phyloP scores from a whole-genome alignment of 306 rosid species.

The Medicago arabica region DNA sequence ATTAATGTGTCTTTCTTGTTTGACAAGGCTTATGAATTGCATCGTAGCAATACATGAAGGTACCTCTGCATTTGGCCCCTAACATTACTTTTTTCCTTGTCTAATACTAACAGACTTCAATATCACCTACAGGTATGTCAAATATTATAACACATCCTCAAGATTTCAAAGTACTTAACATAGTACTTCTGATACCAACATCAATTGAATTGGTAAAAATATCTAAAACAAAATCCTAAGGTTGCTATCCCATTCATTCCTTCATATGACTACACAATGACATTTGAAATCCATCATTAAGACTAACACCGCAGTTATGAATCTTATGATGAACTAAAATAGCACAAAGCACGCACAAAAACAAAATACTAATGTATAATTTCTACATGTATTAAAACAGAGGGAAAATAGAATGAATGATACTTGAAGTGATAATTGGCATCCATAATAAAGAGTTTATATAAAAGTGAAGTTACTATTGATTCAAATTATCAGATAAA shows the following conservation, averaged over 20 bases:
- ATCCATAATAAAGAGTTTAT: background rate
- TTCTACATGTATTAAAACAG: slow-evolving; percentile 3
- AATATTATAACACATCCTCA: background rate
- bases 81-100: background rate
- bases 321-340: background rate
- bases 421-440: background rate
- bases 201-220: slow-evolving; percentile 9
- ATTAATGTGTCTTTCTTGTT: too few species aligned
- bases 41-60: background rate
- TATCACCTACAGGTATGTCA: slow-evolving; percentile 6
- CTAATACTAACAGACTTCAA: background rate
- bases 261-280: slow-evolving; percentile 3
- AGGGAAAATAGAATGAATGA: background rate
- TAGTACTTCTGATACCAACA: background rate
- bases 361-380: background rate
- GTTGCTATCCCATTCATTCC: background rate
- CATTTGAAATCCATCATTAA: slow-evolving; percentile 7
- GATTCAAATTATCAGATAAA: background rate
- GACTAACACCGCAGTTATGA: background rate
- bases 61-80: background rate
- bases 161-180: background rate
- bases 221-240: background rate
- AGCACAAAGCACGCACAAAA: background rate
- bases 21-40: background rate
- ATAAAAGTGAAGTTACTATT: background rate